A percentile compares a stretch with the other conserved stretches of the same genome.
Conservation (phyloP, 768 basidiomycete genomes). For the Termitomyces sp. region DNA sequence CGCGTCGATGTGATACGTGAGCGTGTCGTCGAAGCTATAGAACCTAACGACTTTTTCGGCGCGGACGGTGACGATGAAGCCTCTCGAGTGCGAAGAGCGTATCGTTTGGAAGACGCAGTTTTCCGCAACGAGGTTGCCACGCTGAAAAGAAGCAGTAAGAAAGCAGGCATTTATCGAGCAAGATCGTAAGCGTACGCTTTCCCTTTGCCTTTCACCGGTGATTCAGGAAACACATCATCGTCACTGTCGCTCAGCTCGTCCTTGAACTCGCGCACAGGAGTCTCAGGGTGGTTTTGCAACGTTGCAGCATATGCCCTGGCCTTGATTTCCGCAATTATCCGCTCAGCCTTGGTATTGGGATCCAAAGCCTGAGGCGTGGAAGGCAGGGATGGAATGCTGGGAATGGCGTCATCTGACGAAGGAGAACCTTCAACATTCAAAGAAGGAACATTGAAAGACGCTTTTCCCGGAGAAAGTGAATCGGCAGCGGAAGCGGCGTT, state of each 20-base stretch:
- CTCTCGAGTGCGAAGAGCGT: conserved; percentile 5
- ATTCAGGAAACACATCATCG: conserved; percentile 28
- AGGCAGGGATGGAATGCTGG: conserved; percentile 16
- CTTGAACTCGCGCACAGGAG: conserved; percentile 26
- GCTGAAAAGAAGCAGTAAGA: not conserved
- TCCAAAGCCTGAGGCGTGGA: conserved; percentile 29
- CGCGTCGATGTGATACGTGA: conserved; percentile 5
- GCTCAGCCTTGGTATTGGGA: conserved; percentile 40
- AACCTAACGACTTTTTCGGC: conserved; percentile 1
- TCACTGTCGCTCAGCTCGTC: conserved; percentile 49
- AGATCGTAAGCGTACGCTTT: conserved; percentile 6
- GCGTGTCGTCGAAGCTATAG: conserved; percentile 7
- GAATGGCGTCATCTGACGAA: conserved; percentile 16
- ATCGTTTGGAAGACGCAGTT: not conserved
- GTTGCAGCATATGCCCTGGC: conserved; percentile 47
- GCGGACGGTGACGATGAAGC: conserved; percentile 9
- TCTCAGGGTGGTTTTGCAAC: conserved; percentile 38
- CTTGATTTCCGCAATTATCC: conserved; percentile 60
- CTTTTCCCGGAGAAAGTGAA: conserved; percentile 6
- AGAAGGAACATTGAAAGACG: conserved; percentile 7
- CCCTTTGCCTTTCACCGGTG: conserved; percentile 11
- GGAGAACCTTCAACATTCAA: conserved; percentile 10
- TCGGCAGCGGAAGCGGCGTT: conserved; percentile 16
- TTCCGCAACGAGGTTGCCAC: not conserved
- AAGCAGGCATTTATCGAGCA: not conserved